phyloP scores from a whole-genome alignment of 2,329 filamentous ascomycete genomes.

The Pseudogymnoascus sp. region DNA sequence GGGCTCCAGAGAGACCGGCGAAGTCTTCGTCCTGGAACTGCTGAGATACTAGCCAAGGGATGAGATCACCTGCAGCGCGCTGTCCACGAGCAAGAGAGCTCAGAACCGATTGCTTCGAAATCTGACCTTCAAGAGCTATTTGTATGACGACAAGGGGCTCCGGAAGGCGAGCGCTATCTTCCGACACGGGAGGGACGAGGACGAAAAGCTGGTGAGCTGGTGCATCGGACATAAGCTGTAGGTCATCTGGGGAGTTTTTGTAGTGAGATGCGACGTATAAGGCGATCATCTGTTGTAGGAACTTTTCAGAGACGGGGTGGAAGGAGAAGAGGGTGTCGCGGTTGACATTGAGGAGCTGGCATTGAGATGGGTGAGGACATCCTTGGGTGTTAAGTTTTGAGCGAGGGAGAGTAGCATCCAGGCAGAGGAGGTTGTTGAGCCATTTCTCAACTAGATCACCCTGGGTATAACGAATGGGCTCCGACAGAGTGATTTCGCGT shows the following conservation, averaged over 20 bases:
- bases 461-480: constrained; percentile 89
- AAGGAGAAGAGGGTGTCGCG: constrained; percentile 97
- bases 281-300: constrained; percentile 96
- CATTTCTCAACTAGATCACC: constrained; percentile 92
- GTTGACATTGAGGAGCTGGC: constrained; percentile 89
- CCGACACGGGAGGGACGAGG: constrained; percentile 76
- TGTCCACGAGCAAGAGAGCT: constrained; percentile 85
- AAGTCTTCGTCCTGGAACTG: constrained; percentile 99
- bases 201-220: constrained; percentile 96
- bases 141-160: constrained; percentile 94
- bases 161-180: constrained; percentile 69
- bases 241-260: constrained; percentile 95
- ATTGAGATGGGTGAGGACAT: constrained; percentile 83
- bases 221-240: constrained; percentile 98
- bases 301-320: constrained; percentile 93
- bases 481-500: constrained; percentile 83
- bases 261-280: constrained; percentile 96
- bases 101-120: constrained; percentile 85
- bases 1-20: constrained; percentile 82
- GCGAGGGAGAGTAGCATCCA: constrained; percentile 83
- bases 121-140: constrained; percentile 87
- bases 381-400: constrained; percentile 66
- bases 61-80: constrained; percentile 83
- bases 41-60: constrained; percentile 95
- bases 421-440: constrained; percentile 88